Evolutionary conservation across 306 rosid species (phyloP).

Genomic region (Vigna angularis): DNA sequence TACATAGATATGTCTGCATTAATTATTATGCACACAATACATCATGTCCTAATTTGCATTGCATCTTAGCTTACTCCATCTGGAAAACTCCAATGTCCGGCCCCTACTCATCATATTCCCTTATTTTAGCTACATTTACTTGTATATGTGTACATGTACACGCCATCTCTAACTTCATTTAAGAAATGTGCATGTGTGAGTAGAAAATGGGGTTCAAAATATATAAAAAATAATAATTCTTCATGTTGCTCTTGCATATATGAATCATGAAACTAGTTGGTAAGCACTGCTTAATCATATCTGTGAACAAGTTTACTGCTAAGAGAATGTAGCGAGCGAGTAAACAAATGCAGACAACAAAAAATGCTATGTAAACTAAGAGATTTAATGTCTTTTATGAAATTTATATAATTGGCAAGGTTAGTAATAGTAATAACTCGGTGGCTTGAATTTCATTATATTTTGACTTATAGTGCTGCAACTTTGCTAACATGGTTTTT

Average conservation of each 20-base stretch:
- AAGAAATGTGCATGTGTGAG: neutral
- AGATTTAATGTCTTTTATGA: neutral
- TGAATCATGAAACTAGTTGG: neutral
- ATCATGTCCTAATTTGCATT: conserved; percentile 40
- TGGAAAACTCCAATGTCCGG: conserved; percentile 46
- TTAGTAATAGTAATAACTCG: neutral
- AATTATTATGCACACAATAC: conserved; percentile 16
- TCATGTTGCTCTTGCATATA: neutral
- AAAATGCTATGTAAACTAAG: conserved; percentile 27
- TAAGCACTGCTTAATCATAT: neutral
- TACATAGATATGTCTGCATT: conserved; percentile 38
- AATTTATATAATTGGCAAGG: neutral
- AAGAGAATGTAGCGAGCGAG: conserved; percentile 15
- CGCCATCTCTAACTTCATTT: conserved; percentile 41
- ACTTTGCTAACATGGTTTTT: too few relatives aligned
- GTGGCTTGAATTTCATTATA: too few relatives aligned
- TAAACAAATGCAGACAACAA: conserved; percentile 14
- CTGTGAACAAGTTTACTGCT: conserved; percentile 20
- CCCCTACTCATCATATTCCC: conserved; percentile 48
- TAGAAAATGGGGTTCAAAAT: neutral
- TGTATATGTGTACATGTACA: conserved; percentile 26
- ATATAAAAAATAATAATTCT: neutral
- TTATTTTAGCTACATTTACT: conserved; percentile 35
- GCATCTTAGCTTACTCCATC: conserved; percentile 44
- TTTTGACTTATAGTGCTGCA: too few relatives aligned